Conservation (phyloP, 2,329 filamentous ascomycete species). For the Alternaria conjuncta region DNA sequence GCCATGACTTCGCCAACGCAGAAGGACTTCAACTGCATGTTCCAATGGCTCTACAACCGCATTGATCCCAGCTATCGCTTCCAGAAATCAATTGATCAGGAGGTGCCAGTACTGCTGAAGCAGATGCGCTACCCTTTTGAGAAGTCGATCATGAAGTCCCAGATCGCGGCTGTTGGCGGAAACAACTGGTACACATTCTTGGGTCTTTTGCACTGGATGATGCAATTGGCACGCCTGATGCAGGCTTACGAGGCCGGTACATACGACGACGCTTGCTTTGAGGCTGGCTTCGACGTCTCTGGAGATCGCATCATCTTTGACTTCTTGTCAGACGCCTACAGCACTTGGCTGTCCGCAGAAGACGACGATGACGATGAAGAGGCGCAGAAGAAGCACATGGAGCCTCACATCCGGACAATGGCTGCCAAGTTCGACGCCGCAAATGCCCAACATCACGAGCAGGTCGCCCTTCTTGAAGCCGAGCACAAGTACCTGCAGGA, state of each 20-base stretch:
- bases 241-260: slow-evolving; percentile 78
- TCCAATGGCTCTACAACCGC: slow-evolving; percentile 95
- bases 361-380: slow-evolving; percentile 79
- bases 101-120: slow-evolving; percentile 90
- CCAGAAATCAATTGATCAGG: slow-evolving; percentile 91
- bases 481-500: slow-evolving; percentile 81
- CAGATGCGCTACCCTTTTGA: slow-evolving; percentile 95
- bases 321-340: slow-evolving; percentile 87
- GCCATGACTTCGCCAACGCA: slow-evolving; percentile 93
- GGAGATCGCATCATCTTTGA: slow-evolving; percentile 94
- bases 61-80: slow-evolving; percentile 95
- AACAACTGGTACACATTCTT: slow-evolving; percentile 98
- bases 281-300: slow-evolving; percentile 84
- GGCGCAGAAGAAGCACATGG: slow-evolving; percentile 69
- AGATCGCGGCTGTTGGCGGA: slow-evolving; percentile 91
- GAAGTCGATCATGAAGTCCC: slow-evolving; percentile 93
- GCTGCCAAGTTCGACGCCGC: slow-evolving; percentile 82
- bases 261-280: slow-evolving; percentile 89
- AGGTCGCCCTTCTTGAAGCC: slow-evolving; percentile 83
- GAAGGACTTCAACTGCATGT: slow-evolving; percentile 98
- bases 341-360: slow-evolving; percentile 89
- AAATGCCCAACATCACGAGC: slow-evolving; percentile 83
- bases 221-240: slow-evolving; percentile 95
- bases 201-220: slow-evolving; percentile 96
- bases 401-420: slow-evolving; percentile 88